A percentile compares a stretch with the other conserved stretches of the same genome.
phyloP scores from a whole-genome alignment of 345 rosid species.

The Brassica juncea region DNA sequence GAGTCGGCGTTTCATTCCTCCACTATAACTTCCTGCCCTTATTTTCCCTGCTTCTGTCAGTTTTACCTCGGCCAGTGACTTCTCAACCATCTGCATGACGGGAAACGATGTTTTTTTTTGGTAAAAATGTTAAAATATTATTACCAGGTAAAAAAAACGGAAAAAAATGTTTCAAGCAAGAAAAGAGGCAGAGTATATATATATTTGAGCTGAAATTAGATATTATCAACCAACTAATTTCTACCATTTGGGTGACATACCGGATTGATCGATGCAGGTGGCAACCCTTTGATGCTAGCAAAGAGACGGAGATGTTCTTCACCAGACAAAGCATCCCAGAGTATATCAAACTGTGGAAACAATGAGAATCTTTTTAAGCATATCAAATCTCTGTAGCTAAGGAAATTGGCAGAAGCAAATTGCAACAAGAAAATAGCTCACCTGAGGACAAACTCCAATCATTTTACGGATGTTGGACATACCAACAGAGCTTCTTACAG shows the following conservation, averaged over 20 bases:
- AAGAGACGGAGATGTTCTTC: constrained; percentile 85
- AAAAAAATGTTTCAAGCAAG: background rate
- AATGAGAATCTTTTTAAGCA: constrained; percentile 14
- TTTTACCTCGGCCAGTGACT: constrained; percentile 69
- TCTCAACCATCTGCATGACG: constrained; percentile 55
- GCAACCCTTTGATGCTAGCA: constrained; percentile 78
- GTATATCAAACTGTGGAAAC: constrained; percentile 70
- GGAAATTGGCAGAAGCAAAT: background rate
- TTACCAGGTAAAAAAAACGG: no score
- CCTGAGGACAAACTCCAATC: constrained; percentile 98
- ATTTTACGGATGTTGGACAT: constrained; percentile 78
- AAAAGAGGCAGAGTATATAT: background rate
- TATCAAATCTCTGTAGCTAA: constrained; percentile 11
- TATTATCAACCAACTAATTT: constrained; percentile 6
- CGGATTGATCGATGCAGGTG: constrained; percentile 54
- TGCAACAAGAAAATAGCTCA: constrained; percentile 26
- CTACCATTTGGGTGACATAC: constrained; percentile 45
- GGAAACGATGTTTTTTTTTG: background rate
- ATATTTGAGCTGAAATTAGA: background rate
- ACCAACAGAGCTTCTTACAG: constrained; percentile 73
- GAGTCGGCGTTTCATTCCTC: constrained; percentile 96
- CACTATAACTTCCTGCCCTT: constrained; percentile 88
- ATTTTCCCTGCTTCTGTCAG: constrained; percentile 64
- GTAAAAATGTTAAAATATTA: no score
- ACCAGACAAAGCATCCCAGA: constrained; percentile 87